Percentiles rank a stretch among this genome's conserved stretches.
Evolutionary conservation across 148 eudicot genomes (phyloP).

Genomic region (Rhododendron simsii): DNA sequence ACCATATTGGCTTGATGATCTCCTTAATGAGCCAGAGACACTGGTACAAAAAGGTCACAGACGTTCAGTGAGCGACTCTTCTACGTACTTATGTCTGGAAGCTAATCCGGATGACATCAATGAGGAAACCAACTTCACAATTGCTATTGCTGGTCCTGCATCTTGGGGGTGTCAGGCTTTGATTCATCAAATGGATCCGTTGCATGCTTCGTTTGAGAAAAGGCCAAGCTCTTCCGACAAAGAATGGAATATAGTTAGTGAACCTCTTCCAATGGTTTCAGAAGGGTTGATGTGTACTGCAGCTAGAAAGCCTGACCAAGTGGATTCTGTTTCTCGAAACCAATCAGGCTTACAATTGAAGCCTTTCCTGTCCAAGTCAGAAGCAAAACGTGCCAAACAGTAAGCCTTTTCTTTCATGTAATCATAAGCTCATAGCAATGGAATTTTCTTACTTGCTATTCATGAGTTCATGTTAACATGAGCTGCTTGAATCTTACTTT

Average conservation of each 20-base stretch:
- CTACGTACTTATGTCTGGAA: conserved; percentile 35
- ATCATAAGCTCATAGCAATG: not conserved
- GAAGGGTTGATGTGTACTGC: conserved; percentile 14
- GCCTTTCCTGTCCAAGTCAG: conserved; percentile 44
- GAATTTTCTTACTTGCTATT: not conserved
- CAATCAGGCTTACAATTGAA: conserved; percentile 30
- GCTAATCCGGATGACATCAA: conserved; percentile 7
- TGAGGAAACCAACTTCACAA: conserved; percentile 16
- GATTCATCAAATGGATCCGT: conserved; percentile 16
- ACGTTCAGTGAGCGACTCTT: conserved; percentile 70
- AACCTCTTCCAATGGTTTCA: conserved; percentile 23
- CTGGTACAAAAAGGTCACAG: conserved; percentile 41
- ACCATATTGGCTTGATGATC: conserved; percentile 86
- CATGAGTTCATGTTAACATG: too few relatives aligned
- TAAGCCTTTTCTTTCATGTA: conserved; percentile 23
- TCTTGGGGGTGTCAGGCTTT: conserved; percentile 24
- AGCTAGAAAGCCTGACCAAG: conserved; percentile 24
- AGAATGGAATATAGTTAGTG: conserved; percentile 15
- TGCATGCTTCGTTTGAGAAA: conserved; percentile 7
- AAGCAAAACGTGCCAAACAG: conserved; percentile 69
- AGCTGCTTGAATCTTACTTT: not conserved
- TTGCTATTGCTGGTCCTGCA: conserved; percentile 1
- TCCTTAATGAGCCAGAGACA: conserved; percentile 63
- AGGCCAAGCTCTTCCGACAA: conserved; percentile 16
- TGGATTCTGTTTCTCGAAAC: conserved; percentile 25